A percentile compares a stretch with the other conserved stretches of the same genome.
These are phyloP conservation scores for Tilletia caries DNA, from an alignment of 1,284 basidiomycete species.

Conservation along the genomic window DNA sequence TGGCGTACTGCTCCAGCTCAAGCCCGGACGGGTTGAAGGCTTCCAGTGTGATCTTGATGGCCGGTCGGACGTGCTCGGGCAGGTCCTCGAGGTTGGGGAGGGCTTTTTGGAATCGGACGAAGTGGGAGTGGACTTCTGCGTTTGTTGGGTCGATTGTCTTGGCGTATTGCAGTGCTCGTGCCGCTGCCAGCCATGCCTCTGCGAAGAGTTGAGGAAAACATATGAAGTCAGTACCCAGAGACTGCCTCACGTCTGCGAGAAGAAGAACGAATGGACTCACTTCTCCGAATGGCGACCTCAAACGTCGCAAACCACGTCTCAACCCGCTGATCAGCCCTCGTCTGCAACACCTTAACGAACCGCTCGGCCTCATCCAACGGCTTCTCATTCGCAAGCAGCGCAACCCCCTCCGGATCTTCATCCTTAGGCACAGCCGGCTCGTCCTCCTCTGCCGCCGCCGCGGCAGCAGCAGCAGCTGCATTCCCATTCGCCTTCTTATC, in stretches of 20 bases:
- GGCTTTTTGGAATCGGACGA: constrained; percentile 64
- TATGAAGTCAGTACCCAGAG: background rate
- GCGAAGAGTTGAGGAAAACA: too few relatives aligned
- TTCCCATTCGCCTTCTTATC: constrained; percentile 9
- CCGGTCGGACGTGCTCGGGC: constrained; percentile 37
- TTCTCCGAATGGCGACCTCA: constrained; percentile 74
- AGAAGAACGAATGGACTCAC: constrained; percentile 57
- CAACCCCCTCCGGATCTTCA: constrained; percentile 42
- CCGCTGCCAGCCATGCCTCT: constrained; percentile 79
- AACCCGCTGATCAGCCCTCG: constrained; percentile 57
- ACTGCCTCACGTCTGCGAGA: background rate
- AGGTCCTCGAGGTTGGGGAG: constrained; percentile 54
- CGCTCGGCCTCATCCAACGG: constrained; percentile 75
- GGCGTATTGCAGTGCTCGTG: constrained; percentile 67
- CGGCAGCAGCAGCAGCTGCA: background rate
- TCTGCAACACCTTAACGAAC: constrained; percentile 67
- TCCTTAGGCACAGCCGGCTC: constrained; percentile 24
- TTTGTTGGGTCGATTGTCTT: constrained; percentile 62
- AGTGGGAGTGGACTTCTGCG: constrained; percentile 69
- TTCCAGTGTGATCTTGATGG: constrained; percentile 58
- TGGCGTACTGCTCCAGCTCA: constrained; percentile 55
- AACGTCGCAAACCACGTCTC: constrained; percentile 74
- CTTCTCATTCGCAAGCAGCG: constrained; percentile 24
- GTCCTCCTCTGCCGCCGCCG: constrained; percentile 27
- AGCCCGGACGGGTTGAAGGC: constrained; percentile 72